Evolutionary conservation across 164 flowering plant species (phyloP), one percentile per base, ranked within the genome.

Genomic region (Saururus chinensis): DNA sequence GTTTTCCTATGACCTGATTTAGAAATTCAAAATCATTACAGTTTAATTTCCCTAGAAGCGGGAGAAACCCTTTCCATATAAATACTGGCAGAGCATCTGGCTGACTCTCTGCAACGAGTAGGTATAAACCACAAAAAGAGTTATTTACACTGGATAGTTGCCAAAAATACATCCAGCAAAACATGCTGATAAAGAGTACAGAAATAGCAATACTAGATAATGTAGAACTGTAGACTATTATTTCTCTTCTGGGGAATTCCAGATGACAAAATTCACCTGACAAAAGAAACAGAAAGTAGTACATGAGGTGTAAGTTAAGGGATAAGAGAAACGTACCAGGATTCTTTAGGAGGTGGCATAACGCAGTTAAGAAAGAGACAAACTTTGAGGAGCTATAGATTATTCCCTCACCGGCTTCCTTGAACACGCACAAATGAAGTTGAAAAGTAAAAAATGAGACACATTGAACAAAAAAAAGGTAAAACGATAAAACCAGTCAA

Each of bases 341-440:
- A 52, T 81, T 84, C 81, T 84, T 82, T 9, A 89, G 60, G 63
- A 88, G 84, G 69, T 84, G 74, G 62, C 83, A 84, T 14, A 89
- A 73, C 10, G 84, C 88, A 60, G 69, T 66, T 35, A 79, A 66
- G 57, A 78, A 79, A 21, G 55, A 52, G 24, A 92, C 30, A 60
- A 68, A 65, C 41, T 67, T 68, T 62, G 75, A 62, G 51, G 62
- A 52, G 21, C 60, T 74, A 19, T 67, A 53, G 53, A 64, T 81
- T 74, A 79, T 42, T 23, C 57, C 72, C 19, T 58, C 75, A 20
- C 62, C 74, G 42, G 62, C 70, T 51, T 63, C 70, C 54, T 67
- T 66, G 21, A 51, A 70, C 17, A 45, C 14, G 49, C 49, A n/a
- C n/a, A n/a, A n/a, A n/a, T n/a, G n/a, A n/a, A n/a, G n/a, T n/a